Evolutionary conservation across 2,329 filamentous ascomycete species (phyloP).

Genomic region (Biscogniauxia marginata): DNA sequence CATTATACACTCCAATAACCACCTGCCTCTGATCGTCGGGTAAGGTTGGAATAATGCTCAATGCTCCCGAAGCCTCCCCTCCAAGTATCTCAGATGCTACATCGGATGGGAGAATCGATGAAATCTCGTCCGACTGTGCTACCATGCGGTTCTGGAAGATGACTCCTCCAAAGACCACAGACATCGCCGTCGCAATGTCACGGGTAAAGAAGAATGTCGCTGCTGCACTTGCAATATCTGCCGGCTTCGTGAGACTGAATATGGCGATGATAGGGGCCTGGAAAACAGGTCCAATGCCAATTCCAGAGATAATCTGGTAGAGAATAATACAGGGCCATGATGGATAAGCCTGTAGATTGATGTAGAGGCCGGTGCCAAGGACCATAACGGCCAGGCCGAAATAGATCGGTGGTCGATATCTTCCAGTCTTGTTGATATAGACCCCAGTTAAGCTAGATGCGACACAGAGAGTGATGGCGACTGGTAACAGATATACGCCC

Average conservation of each 20-base stretch:
- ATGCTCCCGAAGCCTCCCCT: constrained; percentile 1
- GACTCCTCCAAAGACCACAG: constrained; percentile 57
- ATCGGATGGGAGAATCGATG: neutral
- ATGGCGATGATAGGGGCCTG: constrained; percentile 54
- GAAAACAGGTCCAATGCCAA: constrained; percentile 52
- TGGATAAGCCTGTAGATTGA: constrained; percentile 46
- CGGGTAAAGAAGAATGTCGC: constrained; percentile 53
- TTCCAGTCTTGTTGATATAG: constrained; percentile 42
- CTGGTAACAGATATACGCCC: constrained; percentile 60
- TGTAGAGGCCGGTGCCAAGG: constrained; percentile 45
- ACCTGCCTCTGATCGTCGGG: too few species aligned
- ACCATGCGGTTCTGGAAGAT: constrained; percentile 54
- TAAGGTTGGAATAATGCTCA: too few species aligned
- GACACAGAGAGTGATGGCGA: constrained; percentile 36
- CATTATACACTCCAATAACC: neutral
- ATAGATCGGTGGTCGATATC: constrained; percentile 46
- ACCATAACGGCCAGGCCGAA: constrained; percentile 44
- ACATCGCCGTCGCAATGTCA: constrained; percentile 54
- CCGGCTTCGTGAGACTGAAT: constrained; percentile 46
- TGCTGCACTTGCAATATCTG: constrained; percentile 55
- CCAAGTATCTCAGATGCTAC: neutral
- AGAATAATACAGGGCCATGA: constrained; percentile 34
- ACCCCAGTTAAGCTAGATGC: constrained; percentile 30
- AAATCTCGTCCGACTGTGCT: constrained; percentile 1
- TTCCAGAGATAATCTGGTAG: constrained; percentile 44